Percentiles rank a stretch among this genome's conserved stretches.
Conservation (phyloP, 208 protist species). For the Leishmania mexicana region DNA sequence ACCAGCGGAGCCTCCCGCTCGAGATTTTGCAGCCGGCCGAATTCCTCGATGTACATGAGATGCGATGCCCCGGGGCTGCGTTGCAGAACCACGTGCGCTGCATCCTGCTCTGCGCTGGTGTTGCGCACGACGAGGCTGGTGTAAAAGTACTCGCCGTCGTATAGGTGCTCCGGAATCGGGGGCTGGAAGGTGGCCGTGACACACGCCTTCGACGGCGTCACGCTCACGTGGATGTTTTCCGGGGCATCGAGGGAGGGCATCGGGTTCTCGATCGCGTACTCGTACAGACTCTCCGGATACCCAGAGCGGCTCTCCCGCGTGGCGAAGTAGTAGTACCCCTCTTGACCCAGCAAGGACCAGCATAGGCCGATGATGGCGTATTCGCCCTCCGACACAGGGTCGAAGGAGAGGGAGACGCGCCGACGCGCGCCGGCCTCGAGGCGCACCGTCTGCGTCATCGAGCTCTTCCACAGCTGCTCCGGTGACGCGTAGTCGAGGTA, state of each 20-base stretch:
- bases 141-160: slow-evolving; percentile 79
- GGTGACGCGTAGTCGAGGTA: slow-evolving; percentile 56
- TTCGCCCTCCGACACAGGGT: slow-evolving; percentile 53
- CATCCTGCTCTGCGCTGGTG: slow-evolving; percentile 52
- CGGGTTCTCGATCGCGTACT: slow-evolving; percentile 80
- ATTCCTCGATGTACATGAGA: slow-evolving; percentile 61
- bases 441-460: slow-evolving; percentile 52
- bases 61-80: slow-evolving; percentile 70
- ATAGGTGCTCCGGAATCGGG: slow-evolving; percentile 59
- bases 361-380: slow-evolving; percentile 81
- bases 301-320: slow-evolving; percentile 49
- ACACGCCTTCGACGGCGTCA: slow-evolving; percentile 64
- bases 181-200: slow-evolving; percentile 59
- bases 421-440: slow-evolving; percentile 34
- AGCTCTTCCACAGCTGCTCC: slow-evolving; percentile 74
- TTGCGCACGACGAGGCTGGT: slow-evolving; percentile 70
- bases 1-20: slow-evolving; percentile 47
- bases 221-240: slow-evolving; percentile 72
- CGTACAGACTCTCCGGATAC: slow-evolving; percentile 51
- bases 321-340: slow-evolving; percentile 88
- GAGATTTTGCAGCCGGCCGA: slow-evolving; percentile 51
- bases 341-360: slow-evolving; percentile 59
- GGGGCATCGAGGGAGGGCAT: slow-evolving; percentile 51
- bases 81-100: slow-evolving; percentile 70
- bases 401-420: slow-evolving; percentile 59